A percentile compares a stretch with the other conserved stretches of the same genome.
Conservation (phyloP, 2,329 filamentous ascomycete genomes). For the Epichloe elymi region DNA sequence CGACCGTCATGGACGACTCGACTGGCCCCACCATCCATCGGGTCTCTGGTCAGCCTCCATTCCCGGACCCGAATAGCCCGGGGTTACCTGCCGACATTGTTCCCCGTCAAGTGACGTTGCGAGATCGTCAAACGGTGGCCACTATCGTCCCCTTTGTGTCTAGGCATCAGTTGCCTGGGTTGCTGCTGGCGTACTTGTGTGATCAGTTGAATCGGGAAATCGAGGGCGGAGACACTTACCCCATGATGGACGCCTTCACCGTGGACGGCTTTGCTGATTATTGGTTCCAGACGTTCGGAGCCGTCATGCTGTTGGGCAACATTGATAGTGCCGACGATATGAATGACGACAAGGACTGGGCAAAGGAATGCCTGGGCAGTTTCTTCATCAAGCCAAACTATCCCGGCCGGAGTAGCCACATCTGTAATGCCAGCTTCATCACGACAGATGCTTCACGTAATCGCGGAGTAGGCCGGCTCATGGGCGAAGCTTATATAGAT, state of each 20-base stretch:
- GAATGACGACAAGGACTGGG: conserved; percentile 56
- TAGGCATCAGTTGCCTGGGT: conserved; percentile 60
- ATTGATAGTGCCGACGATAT: conserved; percentile 50
- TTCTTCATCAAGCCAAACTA: conserved; percentile 95
- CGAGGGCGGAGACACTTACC: conserved; percentile 83
- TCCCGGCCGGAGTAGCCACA: conserved; percentile 76
- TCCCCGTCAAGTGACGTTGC: conserved; percentile 66
- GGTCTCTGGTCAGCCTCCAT: conserved; percentile 52
- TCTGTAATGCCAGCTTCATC: conserved; percentile 75
- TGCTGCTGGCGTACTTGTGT: conserved; percentile 63
- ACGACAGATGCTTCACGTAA: conserved; percentile 62
- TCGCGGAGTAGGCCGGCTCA: conserved; percentile 59
- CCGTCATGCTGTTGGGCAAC: conserved; percentile 73
- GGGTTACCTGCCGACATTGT: conserved; percentile 55
- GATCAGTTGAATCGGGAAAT: conserved; percentile 84
- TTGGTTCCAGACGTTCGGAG: conserved; percentile 86
- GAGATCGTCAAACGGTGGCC: conserved; percentile 72
- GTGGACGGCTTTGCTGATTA: conserved; percentile 66
- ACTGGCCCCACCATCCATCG: conserved; percentile 57
- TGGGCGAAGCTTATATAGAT: conserved; percentile 66
- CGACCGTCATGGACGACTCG: conserved; percentile 68
- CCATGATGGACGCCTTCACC: conserved; percentile 66
- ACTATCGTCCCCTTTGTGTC: conserved; percentile 74
- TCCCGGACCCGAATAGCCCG: conserved; percentile 46
- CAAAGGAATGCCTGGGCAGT: conserved; percentile 69